Percentiles rank a stretch among this genome's conserved stretches.
Evolutionary conservation across 495 filamentous ascomycete species (phyloP).

Genomic region (Diplogelasinospora grovesii): DNA sequence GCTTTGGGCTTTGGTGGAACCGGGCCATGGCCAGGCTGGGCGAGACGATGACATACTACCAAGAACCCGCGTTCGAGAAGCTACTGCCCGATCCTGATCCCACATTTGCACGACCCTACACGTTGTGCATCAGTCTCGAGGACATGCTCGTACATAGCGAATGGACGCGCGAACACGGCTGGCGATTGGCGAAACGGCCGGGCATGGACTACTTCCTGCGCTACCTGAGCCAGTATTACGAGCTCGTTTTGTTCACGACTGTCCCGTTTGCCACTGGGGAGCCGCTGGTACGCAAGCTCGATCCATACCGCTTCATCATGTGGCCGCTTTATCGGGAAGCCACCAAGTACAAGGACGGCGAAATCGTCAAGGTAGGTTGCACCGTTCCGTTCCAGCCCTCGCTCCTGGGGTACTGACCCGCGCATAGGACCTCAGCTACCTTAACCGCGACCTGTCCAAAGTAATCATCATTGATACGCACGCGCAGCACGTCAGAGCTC

Average conservation of each 20-base stretch:
- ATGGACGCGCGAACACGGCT: conserved; percentile 89
- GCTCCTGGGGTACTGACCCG: conserved; percentile 2
- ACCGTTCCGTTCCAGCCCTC: conserved; percentile 1
- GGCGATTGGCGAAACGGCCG: conserved; percentile 91
- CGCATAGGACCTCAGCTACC: conserved; percentile 79
- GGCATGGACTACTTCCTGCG: conserved; percentile 95
- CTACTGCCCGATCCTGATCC: conserved; percentile 85
- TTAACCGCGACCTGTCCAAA: conserved; percentile 92
- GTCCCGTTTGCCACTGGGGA: conserved; percentile 75
- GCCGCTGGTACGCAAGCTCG: conserved; percentile 83
- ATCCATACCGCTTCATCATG: conserved; percentile 93
- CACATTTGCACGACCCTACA: conserved; percentile 78
- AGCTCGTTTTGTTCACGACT: conserved; percentile 90
- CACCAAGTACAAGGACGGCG: conserved; percentile 87
- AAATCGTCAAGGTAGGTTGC: conserved; percentile 84
- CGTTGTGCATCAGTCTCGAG: conserved; percentile 84
- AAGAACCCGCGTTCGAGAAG: conserved; percentile 91
- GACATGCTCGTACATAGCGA: conserved; percentile 90
- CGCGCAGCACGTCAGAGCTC: conserved; percentile 66
- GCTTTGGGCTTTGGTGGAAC: conserved; percentile 60
- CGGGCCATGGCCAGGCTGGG: conserved; percentile 66
- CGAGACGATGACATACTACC: conserved; percentile 83
- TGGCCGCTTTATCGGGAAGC: conserved; percentile 94
- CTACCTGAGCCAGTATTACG: conserved; percentile 95
- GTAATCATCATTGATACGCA: conserved; percentile 89